Evolutionary conservation across 2,329 filamentous ascomycete species (phyloP).

Genomic region (Fusarium setosum): DNA sequence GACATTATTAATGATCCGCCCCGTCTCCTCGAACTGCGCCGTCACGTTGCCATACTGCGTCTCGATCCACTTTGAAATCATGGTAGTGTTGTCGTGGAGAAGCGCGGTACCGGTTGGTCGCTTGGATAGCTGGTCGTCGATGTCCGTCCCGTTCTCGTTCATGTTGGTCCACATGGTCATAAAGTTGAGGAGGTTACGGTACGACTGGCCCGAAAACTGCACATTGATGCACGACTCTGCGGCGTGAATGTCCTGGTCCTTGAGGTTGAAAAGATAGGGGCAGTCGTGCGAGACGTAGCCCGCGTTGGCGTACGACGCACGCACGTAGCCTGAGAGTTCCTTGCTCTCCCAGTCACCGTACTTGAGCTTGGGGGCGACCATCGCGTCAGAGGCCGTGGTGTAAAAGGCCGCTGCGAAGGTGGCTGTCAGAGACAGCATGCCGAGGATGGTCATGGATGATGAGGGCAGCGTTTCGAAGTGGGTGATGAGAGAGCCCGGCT

Average conservation of each 20-base stretch:
- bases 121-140: conserved; percentile 51
- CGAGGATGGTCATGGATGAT: conserved; percentile 72
- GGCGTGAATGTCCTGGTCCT: conserved; percentile 52
- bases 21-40: conserved; percentile 58
- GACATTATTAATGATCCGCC: conserved; percentile 78
- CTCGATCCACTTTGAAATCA: conserved; percentile 77
- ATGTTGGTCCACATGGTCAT: conserved; percentile 65
- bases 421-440: conserved; percentile 71
- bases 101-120: conserved; percentile 72
- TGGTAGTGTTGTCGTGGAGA: conserved; percentile 78
- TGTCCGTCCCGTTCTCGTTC: conserved; percentile 55
- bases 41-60: conserved; percentile 63
- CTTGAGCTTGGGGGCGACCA: conserved; percentile 79
- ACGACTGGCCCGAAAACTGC: conserved; percentile 76
- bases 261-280: conserved; percentile 65
- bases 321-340: conserved; percentile 66
- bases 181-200: conserved; percentile 76
- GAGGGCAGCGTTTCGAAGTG: conserved; percentile 74
- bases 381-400: conserved; percentile 79
- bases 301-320: conserved; percentile 72
- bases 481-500: conserved; percentile 78
- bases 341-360: conserved; percentile 63
- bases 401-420: conserved; percentile 78
- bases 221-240: conserved; percentile 74
- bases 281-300: conserved; percentile 67